Conservation (phyloP, 768 basidiomycete genomes). For the Pleurotus tuber-regium region DNA sequence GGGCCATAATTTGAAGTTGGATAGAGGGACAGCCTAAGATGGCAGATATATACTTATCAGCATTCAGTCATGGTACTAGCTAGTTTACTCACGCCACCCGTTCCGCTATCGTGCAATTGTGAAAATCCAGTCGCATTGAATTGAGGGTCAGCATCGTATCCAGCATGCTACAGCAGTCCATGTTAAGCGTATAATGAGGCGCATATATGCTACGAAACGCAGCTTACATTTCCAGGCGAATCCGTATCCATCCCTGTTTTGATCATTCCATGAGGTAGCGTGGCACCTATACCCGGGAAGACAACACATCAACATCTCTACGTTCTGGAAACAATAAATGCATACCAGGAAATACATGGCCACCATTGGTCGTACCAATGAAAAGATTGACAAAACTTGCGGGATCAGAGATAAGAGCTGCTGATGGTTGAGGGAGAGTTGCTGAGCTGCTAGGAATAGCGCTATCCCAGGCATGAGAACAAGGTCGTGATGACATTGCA, state of each 20-base stretch:
- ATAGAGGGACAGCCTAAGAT: conserved; percentile 47
- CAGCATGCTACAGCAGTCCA: conserved; percentile 35
- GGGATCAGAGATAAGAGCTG: conserved; percentile 27
- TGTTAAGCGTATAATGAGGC: conserved; percentile 6
- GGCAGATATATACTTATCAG: no score
- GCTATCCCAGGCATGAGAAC: no score
- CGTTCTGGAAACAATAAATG: background rate
- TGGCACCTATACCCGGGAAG: conserved; percentile 41
- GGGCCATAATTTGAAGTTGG: conserved; percentile 62
- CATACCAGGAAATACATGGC: conserved; percentile 64
- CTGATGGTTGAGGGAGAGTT: background rate
- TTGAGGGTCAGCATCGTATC: conserved; percentile 42
- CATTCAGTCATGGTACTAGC: no score
- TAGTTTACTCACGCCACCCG: conserved; percentile 49
- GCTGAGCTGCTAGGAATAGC: background rate
- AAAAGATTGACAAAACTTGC: conserved; percentile 53
- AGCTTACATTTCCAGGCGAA: conserved; percentile 54
- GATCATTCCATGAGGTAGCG: conserved; percentile 67
- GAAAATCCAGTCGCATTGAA: conserved; percentile 57
- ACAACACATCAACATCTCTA: background rate
- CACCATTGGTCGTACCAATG: conserved; percentile 63
- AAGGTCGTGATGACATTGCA: background rate
- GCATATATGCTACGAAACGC: background rate
- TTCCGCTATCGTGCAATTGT: conserved; percentile 61
- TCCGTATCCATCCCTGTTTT: conserved; percentile 69